phyloP scores from a whole-genome alignment of 2,329 filamentous ascomycete species.

The Trichoderma aggressivum region DNA sequence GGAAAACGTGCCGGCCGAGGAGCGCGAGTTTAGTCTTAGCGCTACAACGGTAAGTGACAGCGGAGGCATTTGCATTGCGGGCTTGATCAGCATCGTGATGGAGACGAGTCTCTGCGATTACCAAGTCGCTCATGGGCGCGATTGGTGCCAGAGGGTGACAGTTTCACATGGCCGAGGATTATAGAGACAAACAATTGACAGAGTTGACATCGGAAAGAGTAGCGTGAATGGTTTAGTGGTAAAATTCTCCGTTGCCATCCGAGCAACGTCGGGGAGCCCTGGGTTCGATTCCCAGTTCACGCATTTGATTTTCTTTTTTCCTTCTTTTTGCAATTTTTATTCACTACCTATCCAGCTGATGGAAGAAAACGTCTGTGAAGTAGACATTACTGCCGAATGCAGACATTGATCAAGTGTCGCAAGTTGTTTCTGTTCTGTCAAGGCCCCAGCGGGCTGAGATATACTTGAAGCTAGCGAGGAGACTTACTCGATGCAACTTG shows the following conservation, averaged over 20 bases:
- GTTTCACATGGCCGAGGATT: slow-evolving; percentile 25
- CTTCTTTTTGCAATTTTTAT: neutral
- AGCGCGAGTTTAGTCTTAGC: slow-evolving; percentile 86
- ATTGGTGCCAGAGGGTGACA: slow-evolving; percentile 64
- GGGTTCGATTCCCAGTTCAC: slow-evolving; percentile 35
- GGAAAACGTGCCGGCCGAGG: slow-evolving; percentile 70
- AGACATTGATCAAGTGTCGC: neutral
- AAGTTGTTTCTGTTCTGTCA: neutral
- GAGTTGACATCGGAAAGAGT: neutral
- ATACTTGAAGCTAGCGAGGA: neutral
- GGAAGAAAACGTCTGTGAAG: neutral
- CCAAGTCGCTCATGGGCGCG: slow-evolving; percentile 76
- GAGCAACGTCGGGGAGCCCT: slow-evolving; percentile 32
- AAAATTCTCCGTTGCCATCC: slow-evolving; percentile 36
- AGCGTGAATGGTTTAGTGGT: slow-evolving; percentile 31
- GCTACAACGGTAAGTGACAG: slow-evolving; percentile 92
- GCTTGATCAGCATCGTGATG: slow-evolving; percentile 76
- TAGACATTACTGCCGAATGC: neutral
- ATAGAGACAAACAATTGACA: neutral
- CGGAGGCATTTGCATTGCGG: slow-evolving; percentile 83
- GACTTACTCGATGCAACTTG: neutral
- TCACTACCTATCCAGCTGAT: neutral
- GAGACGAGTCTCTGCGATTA: slow-evolving; percentile 80
- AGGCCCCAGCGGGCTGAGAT: neutral
- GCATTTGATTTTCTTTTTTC: slow-evolving; percentile 22